Evolutionary conservation across 108 stramenopile species (phyloP), one percentile per base, ranked within the genome.

Genomic region (Craspedostauros australis): DNA sequence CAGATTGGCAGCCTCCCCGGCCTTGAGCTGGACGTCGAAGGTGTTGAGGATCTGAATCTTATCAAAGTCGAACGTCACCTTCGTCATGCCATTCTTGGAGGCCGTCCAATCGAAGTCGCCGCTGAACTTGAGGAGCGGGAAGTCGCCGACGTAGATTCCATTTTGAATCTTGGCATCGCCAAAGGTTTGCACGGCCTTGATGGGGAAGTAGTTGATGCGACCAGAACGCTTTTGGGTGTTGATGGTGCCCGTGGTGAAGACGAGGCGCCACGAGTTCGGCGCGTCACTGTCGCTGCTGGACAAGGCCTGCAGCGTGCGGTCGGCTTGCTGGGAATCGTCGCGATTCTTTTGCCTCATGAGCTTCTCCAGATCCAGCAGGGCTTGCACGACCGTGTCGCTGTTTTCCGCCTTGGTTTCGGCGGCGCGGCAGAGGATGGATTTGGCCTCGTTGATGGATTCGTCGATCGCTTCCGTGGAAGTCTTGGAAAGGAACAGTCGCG

Each of bases 221-320:
- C 76, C 78, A 4, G 68, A 48, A 56, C 67, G 75, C 24, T 86
- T 46, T 64, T 95, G 90, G 5, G 88, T 80, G 22, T 89, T 66
- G 24, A 72, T 67, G 11, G 92, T 93, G 0, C 94, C 94, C 0
- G 94, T 95, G 12, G 94, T 95, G 73, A 95, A 95, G 39, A 95
- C 73, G 9, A 95, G 66, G 41, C 84, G 77, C 94, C 94, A 95
- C 44, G 50, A 0, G 55, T 69, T 24, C 66, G 59, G 1, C 41
- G 51, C 7, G 32, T 37, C 33, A 24, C 50, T 25, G 18, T 67
- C 68, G 27, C 56, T 63, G 21, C 55, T 25, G 8, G 48, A 39
- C 25, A 56, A 20, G 14, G 54, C 54, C 2, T 54, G 30, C 4
- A 64, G 38, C 18, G 63, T 64, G 5, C 16, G 16, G 15, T 61